Conservation (phyloP, 139 green algal species). For the Closterium sp. region DNA sequence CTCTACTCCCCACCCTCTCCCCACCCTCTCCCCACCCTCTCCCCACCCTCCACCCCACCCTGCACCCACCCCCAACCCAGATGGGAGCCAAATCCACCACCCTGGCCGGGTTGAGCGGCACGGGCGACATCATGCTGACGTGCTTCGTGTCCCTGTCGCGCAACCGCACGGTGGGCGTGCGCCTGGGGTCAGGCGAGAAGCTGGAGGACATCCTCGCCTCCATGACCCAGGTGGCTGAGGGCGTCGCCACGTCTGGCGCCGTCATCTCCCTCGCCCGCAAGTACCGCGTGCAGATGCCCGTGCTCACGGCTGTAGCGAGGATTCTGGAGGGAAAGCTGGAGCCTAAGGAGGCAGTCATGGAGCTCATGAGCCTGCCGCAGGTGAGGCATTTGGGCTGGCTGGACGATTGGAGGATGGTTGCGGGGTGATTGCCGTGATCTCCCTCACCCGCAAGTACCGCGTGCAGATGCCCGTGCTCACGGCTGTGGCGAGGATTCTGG, state of each 20-base stretch:
- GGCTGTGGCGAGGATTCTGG: constrained; percentile 87
- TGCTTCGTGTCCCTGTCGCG: constrained; percentile 93
- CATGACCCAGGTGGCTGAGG: constrained; percentile 83
- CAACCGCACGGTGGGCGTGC: constrained; percentile 89
- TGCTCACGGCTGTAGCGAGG: constrained; percentile 93
- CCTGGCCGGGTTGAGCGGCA: constrained; percentile 82
- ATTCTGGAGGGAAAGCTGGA: constrained; percentile 83
- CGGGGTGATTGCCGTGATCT: background rate
- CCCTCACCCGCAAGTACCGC: constrained; percentile 81
- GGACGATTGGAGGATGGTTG: too few species aligned
- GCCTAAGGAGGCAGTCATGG: constrained; percentile 76
- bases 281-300: constrained; percentile 89
- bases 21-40: background rate
- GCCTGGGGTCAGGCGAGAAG: constrained; percentile 83
- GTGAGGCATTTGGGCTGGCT: too few species aligned
- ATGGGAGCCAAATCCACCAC: constrained; percentile 90
- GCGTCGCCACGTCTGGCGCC: constrained; percentile 88
- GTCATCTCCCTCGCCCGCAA: constrained; percentile 85
- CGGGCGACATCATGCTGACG: constrained; percentile 99
- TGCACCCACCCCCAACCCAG: constrained; percentile 46
- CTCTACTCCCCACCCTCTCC: background rate
- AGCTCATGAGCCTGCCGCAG: constrained; percentile 95
- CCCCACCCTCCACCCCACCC: background rate
- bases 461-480: constrained; percentile 95
- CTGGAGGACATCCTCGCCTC: constrained; percentile 86